phyloP scores from a whole-genome alignment of 2,329 filamentous ascomycete species.

The Diaporthe batatas region DNA sequence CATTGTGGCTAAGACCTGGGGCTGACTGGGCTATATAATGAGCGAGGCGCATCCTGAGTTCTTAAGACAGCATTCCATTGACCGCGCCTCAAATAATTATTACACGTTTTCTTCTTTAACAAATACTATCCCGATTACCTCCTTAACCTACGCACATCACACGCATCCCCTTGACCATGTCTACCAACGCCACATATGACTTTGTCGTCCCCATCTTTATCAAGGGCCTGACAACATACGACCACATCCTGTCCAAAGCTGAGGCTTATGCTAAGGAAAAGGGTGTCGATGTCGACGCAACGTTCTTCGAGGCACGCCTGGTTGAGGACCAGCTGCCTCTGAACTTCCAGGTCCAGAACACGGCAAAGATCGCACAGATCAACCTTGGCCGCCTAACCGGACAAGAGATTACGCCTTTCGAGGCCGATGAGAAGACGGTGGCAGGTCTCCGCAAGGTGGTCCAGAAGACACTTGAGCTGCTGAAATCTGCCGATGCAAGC shows the following conservation, averaged over 20 bases:
- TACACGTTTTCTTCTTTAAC: background rate
- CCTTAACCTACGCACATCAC: too few species aligned
- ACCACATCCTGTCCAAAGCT: constrained; percentile 49
- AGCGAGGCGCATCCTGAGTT: background rate
- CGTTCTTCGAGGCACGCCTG: constrained; percentile 49
- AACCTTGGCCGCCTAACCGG: constrained; percentile 48
- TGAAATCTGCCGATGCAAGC: constrained; percentile 47
- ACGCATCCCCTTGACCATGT: constrained; percentile 41
- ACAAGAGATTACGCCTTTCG: constrained; percentile 43
- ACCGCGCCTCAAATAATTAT: background rate
- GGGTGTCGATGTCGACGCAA: constrained; percentile 46
- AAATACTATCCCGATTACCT: background rate
- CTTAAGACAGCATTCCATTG: background rate
- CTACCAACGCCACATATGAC: constrained; percentile 47
- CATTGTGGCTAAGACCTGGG: background rate
- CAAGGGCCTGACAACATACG: constrained; percentile 50
- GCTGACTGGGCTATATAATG: background rate
- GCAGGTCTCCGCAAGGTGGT: constrained; percentile 40
- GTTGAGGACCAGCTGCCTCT: constrained; percentile 52
- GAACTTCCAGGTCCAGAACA: constrained; percentile 52
- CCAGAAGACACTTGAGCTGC: constrained; percentile 39
- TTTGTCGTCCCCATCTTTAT: constrained; percentile 47
- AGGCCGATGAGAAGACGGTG: constrained; percentile 43
- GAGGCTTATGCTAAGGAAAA: constrained; percentile 48
- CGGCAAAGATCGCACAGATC: constrained; percentile 47